phyloP scores from a whole-genome alignment of 306 rosid species.

The Rubus parviflorus region DNA sequence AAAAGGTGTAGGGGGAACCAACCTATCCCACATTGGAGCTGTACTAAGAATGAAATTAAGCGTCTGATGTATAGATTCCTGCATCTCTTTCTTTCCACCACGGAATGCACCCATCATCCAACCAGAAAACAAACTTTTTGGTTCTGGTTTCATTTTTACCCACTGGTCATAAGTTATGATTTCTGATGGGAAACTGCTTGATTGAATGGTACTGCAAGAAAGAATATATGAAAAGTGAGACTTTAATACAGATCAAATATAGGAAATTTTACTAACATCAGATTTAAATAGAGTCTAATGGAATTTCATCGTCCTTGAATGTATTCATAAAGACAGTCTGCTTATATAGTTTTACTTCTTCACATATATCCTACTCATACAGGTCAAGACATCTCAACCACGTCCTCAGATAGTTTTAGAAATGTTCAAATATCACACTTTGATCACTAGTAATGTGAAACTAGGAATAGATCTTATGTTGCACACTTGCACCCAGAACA shows the following conservation, averaged over 20 bases:
- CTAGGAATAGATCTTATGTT: too few relatives aligned
- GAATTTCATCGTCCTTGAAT: neutral
- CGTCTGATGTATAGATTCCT: conserved; percentile 60
- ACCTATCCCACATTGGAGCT: conserved; percentile 99
- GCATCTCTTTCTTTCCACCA: conserved; percentile 65
- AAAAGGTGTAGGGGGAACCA: conserved; percentile 33
- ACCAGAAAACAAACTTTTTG: conserved; percentile 51
- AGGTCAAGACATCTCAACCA: neutral
- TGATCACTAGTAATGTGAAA: too few relatives aligned
- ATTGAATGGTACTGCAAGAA: conserved; percentile 52
- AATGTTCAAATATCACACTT: too few relatives aligned
- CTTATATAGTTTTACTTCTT: neutral
- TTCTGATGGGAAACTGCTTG: conserved; percentile 64
- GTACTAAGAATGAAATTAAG: conserved; percentile 68
- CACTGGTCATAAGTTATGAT: conserved; percentile 73
- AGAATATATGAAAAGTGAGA: conserved; percentile 8
- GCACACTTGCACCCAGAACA: too few relatives aligned
- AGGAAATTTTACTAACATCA: neutral
- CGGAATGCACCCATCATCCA: conserved; percentile 72
- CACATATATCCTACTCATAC: neutral
- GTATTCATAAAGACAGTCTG: neutral
- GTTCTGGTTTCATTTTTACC: conserved; percentile 66
- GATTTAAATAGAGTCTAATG: neutral
- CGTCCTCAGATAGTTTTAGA: too few relatives aligned
- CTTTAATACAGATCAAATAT: conserved; percentile 7